Conservation (phyloP, 2,329 filamentous ascomycete species). For the Pleoardoris graminearum region DNA sequence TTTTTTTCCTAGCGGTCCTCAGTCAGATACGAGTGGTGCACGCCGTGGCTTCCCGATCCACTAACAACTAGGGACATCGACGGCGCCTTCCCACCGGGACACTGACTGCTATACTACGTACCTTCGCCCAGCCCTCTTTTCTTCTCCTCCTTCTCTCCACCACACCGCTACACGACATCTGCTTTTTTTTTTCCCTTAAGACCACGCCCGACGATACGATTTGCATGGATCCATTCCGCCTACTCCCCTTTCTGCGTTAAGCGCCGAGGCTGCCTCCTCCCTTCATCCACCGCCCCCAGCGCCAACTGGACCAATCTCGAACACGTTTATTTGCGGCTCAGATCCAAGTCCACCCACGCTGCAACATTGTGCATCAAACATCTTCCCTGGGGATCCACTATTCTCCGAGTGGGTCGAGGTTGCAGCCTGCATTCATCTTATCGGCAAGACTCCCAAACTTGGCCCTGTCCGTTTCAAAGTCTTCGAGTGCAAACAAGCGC, state of each 20-base stretch:
- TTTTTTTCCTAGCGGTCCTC: conserved; percentile 20
- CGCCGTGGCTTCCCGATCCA: conserved; percentile 29
- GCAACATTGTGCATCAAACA: conserved; percentile 28
- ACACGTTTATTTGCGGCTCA: conserved; percentile 18
- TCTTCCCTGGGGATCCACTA: conserved; percentile 19
- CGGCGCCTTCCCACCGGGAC: conserved; percentile 16
- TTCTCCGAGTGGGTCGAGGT: conserved; percentile 23
- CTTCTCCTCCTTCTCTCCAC: conserved; percentile 18
- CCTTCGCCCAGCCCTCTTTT: conserved; percentile 7
- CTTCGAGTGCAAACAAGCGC: conserved; percentile 23
- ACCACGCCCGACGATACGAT: conserved; percentile 31
- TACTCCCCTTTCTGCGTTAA: conserved; percentile 35
- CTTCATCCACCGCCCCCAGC: conserved; percentile 25
- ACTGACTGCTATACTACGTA: conserved; percentile 15
- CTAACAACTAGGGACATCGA: conserved; percentile 14
- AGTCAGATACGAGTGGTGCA: conserved; percentile 17
- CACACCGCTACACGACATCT: conserved; percentile 25
- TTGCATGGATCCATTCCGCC: conserved; percentile 32
- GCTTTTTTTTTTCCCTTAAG: conserved; percentile 26
- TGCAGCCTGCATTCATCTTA: conserved; percentile 28
- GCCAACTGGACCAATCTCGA: conserved; percentile 40
- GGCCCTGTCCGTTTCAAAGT: conserved; percentile 34
- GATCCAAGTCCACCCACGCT: conserved; percentile 16
- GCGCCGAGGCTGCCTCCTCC: conserved; percentile 37
- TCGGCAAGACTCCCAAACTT: conserved; percentile 28